Conservation (phyloP, 345 rosid genomes). For the Diplotaxis tenuifolia region DNA sequence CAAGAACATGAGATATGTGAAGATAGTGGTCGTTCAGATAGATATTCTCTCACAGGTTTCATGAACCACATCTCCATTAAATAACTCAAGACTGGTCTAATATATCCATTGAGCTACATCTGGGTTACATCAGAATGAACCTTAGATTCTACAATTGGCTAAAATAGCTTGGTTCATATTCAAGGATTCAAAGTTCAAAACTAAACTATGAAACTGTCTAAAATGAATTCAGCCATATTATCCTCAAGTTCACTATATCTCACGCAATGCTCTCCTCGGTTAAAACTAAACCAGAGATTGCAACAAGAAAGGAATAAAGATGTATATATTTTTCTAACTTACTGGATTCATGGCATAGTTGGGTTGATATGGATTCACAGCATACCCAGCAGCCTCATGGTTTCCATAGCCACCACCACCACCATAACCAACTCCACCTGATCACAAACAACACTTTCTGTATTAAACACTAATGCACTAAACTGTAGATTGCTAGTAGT, state of each 20-base stretch:
- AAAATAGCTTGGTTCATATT: neutral
- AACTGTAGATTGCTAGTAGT: neutral
- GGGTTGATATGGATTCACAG: slow-evolving; percentile 59
- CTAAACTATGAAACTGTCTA: neutral
- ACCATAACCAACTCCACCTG: slow-evolving; percentile 57
- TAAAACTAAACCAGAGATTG: neutral
- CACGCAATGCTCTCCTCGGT: neutral
- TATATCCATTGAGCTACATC: neutral
- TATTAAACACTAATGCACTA: slow-evolving; percentile 12
- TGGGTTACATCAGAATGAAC: slow-evolving; percentile 2
- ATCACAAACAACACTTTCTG: neutral
- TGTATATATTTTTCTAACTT: slow-evolving; percentile 42
- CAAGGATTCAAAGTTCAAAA: slow-evolving; percentile 1
- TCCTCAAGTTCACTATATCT: neutral
- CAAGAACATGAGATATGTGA: neutral
- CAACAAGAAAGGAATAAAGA: neutral
- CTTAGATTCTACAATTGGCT: slow-evolving; percentile 9
- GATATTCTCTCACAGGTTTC: slow-evolving; percentile 3
- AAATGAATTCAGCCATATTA: neutral
- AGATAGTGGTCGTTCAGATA: neutral
- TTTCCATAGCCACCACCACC: slow-evolving; percentile 49
- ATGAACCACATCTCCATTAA: neutral
- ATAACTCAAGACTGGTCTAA: neutral
- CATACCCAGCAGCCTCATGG: slow-evolving; percentile 67
- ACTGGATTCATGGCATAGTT: slow-evolving; percentile 80